A percentile compares a stretch with the other conserved stretches of the same genome.
phyloP scores from a whole-genome alignment of 2,329 filamentous ascomycete genomes.

The Trichoderma hamatum region DNA sequence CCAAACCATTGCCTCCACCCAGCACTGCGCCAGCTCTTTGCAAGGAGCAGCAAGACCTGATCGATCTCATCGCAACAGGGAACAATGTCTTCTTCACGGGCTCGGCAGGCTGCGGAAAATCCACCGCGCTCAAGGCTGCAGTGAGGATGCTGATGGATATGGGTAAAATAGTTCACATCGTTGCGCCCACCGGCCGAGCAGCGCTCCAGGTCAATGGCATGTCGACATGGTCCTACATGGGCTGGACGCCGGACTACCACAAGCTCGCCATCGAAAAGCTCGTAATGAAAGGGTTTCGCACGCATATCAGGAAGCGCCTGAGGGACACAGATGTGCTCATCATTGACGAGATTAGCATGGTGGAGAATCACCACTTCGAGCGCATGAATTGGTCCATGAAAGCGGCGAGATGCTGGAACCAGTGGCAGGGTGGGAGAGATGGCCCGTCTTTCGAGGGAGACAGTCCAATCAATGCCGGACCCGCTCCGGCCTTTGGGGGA shows the following conservation, averaged over 20 bases:
- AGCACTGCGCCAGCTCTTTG: conserved; percentile 4
- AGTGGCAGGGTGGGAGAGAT: neutral
- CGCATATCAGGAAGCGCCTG: conserved; percentile 42
- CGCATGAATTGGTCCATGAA: conserved; percentile 41
- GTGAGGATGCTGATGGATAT: conserved; percentile 28
- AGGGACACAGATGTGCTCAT: conserved; percentile 57
- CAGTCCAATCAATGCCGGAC: conserved; percentile 33
- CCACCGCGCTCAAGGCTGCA: conserved; percentile 35
- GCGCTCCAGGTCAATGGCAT: conserved; percentile 59
- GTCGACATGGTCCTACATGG: conserved; percentile 61
- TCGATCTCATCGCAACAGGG: conserved; percentile 52
- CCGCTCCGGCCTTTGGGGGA: conserved; percentile 33
- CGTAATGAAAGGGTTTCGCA: neutral
- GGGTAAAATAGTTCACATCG: conserved; percentile 47
- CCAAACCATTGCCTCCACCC: neutral
- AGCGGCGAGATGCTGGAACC: conserved; percentile 14
- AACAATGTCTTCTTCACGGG: conserved; percentile 67
- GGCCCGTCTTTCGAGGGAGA: conserved; percentile 32
- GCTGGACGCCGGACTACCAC: conserved; percentile 50
- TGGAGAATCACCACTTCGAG: conserved; percentile 53
- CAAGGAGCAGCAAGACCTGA: conserved; percentile 34
- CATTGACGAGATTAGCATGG: conserved; percentile 70
- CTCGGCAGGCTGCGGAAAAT: conserved; percentile 55
- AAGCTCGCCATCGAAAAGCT: conserved; percentile 24
- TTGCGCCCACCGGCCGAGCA: conserved; percentile 63